These are phyloP conservation scores for Passiflora organensis DNA, from an alignment of 345 rosid genomes.

Conservation along the genomic window DNA sequence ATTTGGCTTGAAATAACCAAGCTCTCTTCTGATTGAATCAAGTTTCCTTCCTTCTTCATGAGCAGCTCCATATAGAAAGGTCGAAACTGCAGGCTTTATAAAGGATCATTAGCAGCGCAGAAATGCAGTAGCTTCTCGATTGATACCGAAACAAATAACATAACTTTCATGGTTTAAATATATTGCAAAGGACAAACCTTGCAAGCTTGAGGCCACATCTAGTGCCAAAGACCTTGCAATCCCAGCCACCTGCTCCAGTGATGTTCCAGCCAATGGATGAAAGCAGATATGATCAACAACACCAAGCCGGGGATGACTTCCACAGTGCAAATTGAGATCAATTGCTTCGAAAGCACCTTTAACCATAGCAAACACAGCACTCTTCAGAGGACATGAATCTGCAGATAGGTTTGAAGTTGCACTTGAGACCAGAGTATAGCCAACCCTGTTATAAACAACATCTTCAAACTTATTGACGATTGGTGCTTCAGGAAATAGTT, in stretches of 20 bases:
- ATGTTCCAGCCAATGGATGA: conserved; percentile 61
- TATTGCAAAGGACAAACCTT: conserved; percentile 38
- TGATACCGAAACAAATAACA: too few species aligned
- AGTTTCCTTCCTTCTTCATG: conserved; percentile 52
- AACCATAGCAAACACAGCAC: conserved; percentile 69
- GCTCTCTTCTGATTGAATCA: conserved; percentile 75
- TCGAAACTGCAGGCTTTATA: conserved; percentile 55
- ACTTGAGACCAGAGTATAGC: conserved; percentile 67
- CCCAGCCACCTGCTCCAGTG: conserved; percentile 54
- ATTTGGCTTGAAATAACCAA: conserved; percentile 85
- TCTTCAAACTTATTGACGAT: conserved; percentile 83
- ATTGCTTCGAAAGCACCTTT: conserved; percentile 64
- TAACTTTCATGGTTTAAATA: too few species aligned
- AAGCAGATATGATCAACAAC: conserved; percentile 92
- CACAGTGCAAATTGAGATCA: conserved; percentile 57
- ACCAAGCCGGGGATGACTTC: conserved; percentile 88
- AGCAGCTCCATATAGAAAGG: conserved; percentile 78
- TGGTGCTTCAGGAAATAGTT: conserved; percentile 54
- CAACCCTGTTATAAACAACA: conserved; percentile 67
- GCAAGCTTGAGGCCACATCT: conserved; percentile 60
- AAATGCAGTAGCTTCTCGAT: too few species aligned
- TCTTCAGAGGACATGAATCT: conserved; percentile 39
- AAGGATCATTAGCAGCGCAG: conserved; percentile 17
- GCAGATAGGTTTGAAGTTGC: conserved; percentile 23
- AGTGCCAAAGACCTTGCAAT: conserved; percentile 63